Percentiles rank a stretch among this genome's conserved stretches.
Conservation (phyloP, 257 asterid species). For the Dorcoceras hygrometricum region DNA sequence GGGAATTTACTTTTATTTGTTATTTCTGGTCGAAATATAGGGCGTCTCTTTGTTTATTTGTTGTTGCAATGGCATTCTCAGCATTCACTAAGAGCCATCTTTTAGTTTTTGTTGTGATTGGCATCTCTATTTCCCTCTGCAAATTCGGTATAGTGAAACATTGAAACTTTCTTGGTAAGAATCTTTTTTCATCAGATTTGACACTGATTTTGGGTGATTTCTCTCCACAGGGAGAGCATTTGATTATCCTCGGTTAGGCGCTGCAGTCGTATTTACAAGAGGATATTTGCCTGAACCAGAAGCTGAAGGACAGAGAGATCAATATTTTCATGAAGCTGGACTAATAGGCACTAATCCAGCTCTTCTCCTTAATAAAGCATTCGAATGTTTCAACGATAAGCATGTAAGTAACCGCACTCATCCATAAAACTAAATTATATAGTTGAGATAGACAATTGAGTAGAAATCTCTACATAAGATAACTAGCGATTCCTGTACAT, state of each 20-base stretch:
- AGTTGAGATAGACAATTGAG: neutral
- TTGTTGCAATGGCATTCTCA: slow-evolving; percentile 39
- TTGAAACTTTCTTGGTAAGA: neutral
- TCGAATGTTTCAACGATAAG: slow-evolving; percentile 45
- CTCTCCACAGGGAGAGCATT: slow-evolving; percentile 46
- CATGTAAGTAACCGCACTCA: slow-evolving; percentile 29
- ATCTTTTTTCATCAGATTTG: neutral
- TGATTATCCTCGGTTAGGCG: slow-evolving; percentile 48
- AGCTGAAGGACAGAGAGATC: slow-evolving; percentile 37
- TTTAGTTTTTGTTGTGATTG: slow-evolving; percentile 30
- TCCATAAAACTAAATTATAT: too few relatives aligned
- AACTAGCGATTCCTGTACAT: neutral
- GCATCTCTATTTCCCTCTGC: slow-evolving; percentile 31
- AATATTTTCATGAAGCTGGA: slow-evolving; percentile 31
- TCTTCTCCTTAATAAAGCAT: slow-evolving; percentile 37
- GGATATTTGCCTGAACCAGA: slow-evolving; percentile 56
- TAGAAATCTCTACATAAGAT: neutral
- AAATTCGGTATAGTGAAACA: slow-evolving; percentile 36
- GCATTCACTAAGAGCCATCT: slow-evolving; percentile 25
- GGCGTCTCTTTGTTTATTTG: neutral
- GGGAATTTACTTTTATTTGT: too few relatives aligned
- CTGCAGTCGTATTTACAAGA: slow-evolving; percentile 53
- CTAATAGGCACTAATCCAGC: slow-evolving; percentile 25
- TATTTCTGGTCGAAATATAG: slow-evolving; percentile 13
- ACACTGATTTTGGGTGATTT: slow-evolving; percentile 10